A percentile compares a stretch with the other conserved stretches of the same genome.
Evolutionary conservation across 495 filamentous ascomycete species (phyloP).

Genomic region (Corynascus novoguineensis): DNA sequence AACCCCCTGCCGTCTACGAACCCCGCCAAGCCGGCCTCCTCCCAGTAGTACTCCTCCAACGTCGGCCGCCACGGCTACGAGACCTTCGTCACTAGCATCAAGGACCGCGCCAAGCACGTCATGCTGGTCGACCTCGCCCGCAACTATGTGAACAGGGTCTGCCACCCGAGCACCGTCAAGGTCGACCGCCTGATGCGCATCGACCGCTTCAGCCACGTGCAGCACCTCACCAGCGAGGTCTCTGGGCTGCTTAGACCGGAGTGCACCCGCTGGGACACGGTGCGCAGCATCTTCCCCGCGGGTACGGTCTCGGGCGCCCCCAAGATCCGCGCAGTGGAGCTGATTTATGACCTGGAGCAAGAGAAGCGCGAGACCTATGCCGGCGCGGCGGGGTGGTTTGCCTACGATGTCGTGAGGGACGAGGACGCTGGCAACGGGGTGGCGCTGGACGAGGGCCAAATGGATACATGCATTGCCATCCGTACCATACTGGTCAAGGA

Average conservation of each 20-base stretch:
- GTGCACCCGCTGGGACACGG: conserved; percentile 91
- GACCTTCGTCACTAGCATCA: conserved; percentile 76
- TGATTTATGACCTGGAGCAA: conserved; percentile 90
- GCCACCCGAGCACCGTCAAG: conserved; percentile 79
- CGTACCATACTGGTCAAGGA: conserved; percentile 95
- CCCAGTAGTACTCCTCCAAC: conserved; percentile 75
- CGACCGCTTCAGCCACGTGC: conserved; percentile 92
- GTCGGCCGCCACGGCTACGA: conserved; percentile 87
- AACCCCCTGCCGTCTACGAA: too few relatives aligned
- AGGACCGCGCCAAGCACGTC: conserved; percentile 95
- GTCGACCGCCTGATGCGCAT: conserved; percentile 95
- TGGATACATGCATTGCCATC: conserved; percentile 98
- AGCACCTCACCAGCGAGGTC: conserved; percentile 93
- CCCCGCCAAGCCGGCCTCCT: conserved; percentile 62
- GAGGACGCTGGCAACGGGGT: conserved; percentile 21
- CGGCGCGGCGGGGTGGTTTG: conserved; percentile 93
- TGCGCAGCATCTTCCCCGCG: conserved; percentile 92
- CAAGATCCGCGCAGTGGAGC: conserved; percentile 93
- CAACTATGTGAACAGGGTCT: conserved; percentile 95
- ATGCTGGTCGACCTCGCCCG: conserved; percentile 96
- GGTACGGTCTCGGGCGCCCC: conserved; percentile 94
- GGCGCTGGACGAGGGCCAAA: conserved; percentile 60
- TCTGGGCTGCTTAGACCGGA: conserved; percentile 75
- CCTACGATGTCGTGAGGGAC: conserved; percentile 48
- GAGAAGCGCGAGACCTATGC: conserved; percentile 96